These are phyloP conservation scores for Tulasnella sp. DNA, from an alignment of 768 basidiomycete genomes.

Conservation along the genomic window DNA sequence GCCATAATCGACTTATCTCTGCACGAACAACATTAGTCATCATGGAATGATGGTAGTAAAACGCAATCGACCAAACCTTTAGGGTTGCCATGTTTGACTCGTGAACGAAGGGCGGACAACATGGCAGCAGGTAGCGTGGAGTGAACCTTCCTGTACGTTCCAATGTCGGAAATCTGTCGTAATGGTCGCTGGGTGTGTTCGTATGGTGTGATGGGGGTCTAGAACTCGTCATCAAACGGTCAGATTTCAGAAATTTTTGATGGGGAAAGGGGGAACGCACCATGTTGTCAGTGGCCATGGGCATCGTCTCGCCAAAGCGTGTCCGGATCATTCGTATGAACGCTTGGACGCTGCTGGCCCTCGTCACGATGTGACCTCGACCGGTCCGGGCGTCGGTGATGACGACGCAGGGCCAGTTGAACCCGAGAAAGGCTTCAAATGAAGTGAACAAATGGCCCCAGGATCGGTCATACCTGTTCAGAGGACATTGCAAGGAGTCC, in stretches of 20 bases:
- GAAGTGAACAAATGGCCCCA: conserved; percentile 71
- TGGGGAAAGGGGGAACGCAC: conserved; percentile 27
- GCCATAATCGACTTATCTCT: conserved; percentile 57
- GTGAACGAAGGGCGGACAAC: conserved; percentile 50
- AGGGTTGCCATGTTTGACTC: conserved; percentile 54
- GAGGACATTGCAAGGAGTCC: not conserved
- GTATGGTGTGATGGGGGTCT: conserved; percentile 41
- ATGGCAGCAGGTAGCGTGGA: conserved; percentile 57
- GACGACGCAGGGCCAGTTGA: conserved; percentile 73
- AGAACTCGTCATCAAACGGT: not conserved
- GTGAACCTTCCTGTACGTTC: conserved; percentile 55
- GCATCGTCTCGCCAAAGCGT: conserved; percentile 64
- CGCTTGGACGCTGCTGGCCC: conserved; percentile 52
- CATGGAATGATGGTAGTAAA: not conserved
- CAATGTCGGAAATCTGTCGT: conserved; percentile 54
- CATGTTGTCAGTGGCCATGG: conserved; percentile 53
- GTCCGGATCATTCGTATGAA: conserved; percentile 82
- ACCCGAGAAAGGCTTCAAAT: conserved; percentile 66
- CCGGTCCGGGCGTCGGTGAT: conserved; percentile 63
- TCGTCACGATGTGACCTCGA: conserved; percentile 67
- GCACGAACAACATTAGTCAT: not conserved
- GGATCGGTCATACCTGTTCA: conserved; percentile 58
- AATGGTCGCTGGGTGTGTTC: conserved; percentile 56
- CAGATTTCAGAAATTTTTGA: not conserved
- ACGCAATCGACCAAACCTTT: conserved; percentile 22